These are phyloP conservation scores for Boletus pseudo-olivaceus DNA, from an alignment of 768 basidiomycete genomes.

Conservation along the genomic window DNA sequence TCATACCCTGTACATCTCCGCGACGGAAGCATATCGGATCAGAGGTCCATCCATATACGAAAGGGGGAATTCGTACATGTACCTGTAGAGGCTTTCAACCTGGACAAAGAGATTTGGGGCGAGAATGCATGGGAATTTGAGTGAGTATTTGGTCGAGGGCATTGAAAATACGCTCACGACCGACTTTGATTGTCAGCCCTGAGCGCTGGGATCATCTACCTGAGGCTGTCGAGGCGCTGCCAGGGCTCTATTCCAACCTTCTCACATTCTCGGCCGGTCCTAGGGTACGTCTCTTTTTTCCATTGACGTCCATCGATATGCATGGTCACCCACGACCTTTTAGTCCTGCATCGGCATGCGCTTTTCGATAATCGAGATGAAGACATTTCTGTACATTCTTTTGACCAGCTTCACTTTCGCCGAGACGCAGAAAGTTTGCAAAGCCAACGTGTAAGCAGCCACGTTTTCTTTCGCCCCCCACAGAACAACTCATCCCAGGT, in stretches of 20 bases:
- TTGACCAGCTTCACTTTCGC: constrained; percentile 63
- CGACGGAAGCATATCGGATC: constrained; percentile 44
- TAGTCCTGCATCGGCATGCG: constrained; percentile 82
- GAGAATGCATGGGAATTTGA: constrained; percentile 77
- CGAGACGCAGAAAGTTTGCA: constrained; percentile 49
- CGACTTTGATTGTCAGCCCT: constrained; percentile 44
- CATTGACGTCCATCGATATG: not conserved
- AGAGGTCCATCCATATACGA: constrained; percentile 45
- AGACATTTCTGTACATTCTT: constrained; percentile 68
- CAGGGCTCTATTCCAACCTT: constrained; percentile 68
- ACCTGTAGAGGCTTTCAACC: constrained; percentile 75
- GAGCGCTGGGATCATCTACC: constrained; percentile 80
- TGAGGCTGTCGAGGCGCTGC: constrained; percentile 59
- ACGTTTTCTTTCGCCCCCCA: not conserved
- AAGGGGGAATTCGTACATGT: constrained; percentile 78
- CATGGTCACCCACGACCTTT: not conserved
- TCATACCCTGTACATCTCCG: constrained; percentile 54
- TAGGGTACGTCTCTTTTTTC: constrained; percentile 46
- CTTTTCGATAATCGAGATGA: constrained; percentile 83
- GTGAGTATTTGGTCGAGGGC: constrained; percentile 38
- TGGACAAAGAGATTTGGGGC: constrained; percentile 78
- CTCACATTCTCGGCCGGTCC: constrained; percentile 81
- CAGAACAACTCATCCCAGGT: not conserved
- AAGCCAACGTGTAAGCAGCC: constrained; percentile 57
- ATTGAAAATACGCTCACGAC: constrained; percentile 2